Base-by-base conservation (phyloP, 1,139 yeast genomes). In the Hemisphaericaspora xylofermentans region DNA sequence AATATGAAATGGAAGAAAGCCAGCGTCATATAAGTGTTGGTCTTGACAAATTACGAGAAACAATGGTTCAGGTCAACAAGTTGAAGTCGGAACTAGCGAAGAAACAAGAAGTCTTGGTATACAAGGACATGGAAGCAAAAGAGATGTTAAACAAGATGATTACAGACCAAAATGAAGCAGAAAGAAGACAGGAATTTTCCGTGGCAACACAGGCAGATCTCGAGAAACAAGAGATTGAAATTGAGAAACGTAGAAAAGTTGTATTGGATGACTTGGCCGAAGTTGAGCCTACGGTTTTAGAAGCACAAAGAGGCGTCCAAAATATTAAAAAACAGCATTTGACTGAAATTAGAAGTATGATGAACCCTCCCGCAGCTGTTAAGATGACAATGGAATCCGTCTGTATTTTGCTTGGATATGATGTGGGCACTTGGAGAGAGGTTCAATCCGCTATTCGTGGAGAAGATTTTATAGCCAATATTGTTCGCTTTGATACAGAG, bases 251-350 rank as follows among this genome's bases (percentile, higher is more conserved):
- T 30, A 74, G 78, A 46, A 59, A 61, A 2, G 53, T 58, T 3
- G 96, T 88, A 0, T 58, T 80, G 62, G 60, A 62, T 8, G 94
- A 88, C 43, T 71, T 93, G 28, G 82, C 78, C 14, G 66, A 71
- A 8, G 95, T 93, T 0, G 95, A 88, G 53, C 96, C 97, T 0
- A 85, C 94, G 1, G 84, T 91, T 5, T 49, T 78, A 2, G 95
- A 85, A 49, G 98, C 98, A 0, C 88, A 84, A 54, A 66, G 77
- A 46, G 95, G 96, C 19, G 98, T 93, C 13, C 86, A 87, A 51
- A 86, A 88, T 54, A 93, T 93, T 49, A 89, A 89, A 61, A 93
- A 91, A 58, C 95, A 88, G 48, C 97, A 93, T 54, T 70, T 93
- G 35, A 87, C 95, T 0, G 98, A 93, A 60, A 68, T 93, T 30